Evolutionary conservation across 257 asterid species (phyloP).

Genomic region (Linaria vulgaris): DNA sequence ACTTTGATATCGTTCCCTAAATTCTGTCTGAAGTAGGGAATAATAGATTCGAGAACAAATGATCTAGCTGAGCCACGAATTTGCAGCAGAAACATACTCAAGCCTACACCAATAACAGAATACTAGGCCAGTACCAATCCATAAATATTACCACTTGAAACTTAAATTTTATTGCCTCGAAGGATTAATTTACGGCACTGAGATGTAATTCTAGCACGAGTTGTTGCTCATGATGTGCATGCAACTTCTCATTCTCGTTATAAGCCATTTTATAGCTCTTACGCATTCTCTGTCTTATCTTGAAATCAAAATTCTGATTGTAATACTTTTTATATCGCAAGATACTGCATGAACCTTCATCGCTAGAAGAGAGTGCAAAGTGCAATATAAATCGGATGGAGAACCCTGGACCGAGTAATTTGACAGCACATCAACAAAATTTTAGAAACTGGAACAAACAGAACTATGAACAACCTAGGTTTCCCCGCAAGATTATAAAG

Average conservation of each 20-base stretch:
- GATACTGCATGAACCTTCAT: background rate
- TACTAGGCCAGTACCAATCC: background rate
- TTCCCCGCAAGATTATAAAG: too few species aligned
- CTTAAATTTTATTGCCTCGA: background rate
- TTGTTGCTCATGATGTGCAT: background rate
- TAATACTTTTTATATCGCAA: background rate
- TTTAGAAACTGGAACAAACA: too few species aligned
- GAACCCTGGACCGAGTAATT: background rate
- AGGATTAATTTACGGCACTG: background rate
- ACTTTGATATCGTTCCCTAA: background rate
- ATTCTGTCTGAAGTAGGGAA: background rate
- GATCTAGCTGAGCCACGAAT: background rate
- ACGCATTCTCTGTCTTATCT: background rate
- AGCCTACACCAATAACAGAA: background rate
- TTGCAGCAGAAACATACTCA: background rate
- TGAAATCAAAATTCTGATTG: slow-evolving; percentile 3
- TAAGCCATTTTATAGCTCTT: background rate
- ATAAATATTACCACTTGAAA: background rate
- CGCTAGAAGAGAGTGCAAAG: background rate
- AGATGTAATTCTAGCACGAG: background rate
- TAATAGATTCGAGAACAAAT: background rate
- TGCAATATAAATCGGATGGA: background rate
- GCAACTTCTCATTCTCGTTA: background rate
- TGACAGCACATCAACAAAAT: too few species aligned
- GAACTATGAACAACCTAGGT: background rate